Evolutionary conservation across 2,329 filamentous ascomycete species (phyloP).

Genomic region (Aspergillus terreus): DNA sequence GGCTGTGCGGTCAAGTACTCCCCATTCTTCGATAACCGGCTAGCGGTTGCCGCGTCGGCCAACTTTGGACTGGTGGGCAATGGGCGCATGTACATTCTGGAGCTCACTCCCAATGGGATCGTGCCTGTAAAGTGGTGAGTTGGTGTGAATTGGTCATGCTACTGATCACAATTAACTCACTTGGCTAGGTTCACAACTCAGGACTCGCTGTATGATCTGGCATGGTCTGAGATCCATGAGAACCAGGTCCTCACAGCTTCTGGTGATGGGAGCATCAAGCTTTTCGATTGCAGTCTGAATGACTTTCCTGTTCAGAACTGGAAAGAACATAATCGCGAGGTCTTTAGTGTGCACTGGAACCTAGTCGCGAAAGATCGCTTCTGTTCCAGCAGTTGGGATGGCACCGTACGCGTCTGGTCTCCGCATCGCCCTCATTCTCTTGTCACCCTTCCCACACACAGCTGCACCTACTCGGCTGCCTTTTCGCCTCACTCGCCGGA

Average conservation of each 20-base stretch:
- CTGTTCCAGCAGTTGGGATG: conserved; percentile 90
- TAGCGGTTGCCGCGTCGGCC: conserved; percentile 84
- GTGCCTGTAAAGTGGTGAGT: conserved; percentile 74
- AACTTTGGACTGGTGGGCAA: conserved; percentile 98
- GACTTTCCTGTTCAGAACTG: conserved; percentile 89
- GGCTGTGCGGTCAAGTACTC: conserved; percentile 98
- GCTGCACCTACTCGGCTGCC: conserved; percentile 88
- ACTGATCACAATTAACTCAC: conserved; percentile 2
- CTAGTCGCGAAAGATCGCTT: conserved; percentile 87
- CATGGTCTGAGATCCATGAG: conserved; percentile 95
- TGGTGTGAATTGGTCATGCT: neutral
- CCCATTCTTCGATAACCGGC: conserved; percentile 91
- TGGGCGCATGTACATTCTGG: conserved; percentile 80
- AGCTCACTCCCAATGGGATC: conserved; percentile 77
- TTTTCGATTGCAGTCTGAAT: conserved; percentile 79
- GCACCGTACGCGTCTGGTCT: conserved; percentile 93
- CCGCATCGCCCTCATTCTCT: conserved; percentile 72
- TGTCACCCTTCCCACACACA: conserved; percentile 82
- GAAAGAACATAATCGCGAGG: conserved; percentile 88
- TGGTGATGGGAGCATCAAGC: conserved; percentile 90
- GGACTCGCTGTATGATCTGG: conserved; percentile 89
- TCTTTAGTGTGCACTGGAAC: conserved; percentile 92
- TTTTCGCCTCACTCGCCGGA: conserved; percentile 87
- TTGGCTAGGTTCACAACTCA: conserved; percentile 83
- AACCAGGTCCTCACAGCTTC: conserved; percentile 87